Base-by-base conservation (phyloP, 768 basidiomycete genomes). In the Termitomyces sp. region DNA sequence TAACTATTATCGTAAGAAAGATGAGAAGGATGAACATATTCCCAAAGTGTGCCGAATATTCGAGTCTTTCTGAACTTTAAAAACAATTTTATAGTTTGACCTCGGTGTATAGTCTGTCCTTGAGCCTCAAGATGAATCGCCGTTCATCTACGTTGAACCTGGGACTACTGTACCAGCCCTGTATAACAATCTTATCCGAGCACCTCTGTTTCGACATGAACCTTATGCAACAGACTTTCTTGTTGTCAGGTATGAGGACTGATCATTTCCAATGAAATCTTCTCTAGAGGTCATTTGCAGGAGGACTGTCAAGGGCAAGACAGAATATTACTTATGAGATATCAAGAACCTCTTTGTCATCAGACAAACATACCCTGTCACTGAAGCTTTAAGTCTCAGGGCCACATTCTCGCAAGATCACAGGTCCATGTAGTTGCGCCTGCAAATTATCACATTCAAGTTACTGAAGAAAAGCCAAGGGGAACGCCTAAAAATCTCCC, bases 1-100 rank as follows among this genome's bases (percentile, higher is more conserved):
- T 55, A 99, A 98, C 67, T 99, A 99, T 70, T 99, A 99, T 73
- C 87, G 97, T 54, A 98, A 98, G 75, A 94, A 89, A 69, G 87
- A 89, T 58, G 93, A 95, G 59, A 92, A 93, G 63, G 97, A 99
- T 65, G 93, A 96, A 50, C 82, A 91, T 70, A 82, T 98, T 63
- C 95, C 96, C 3, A 94, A 92, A 79, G 94, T 90, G 62, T 44
- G 78, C 66, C 18, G 43, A n/a, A 35, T 47, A 0, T 8, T 30
- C 30, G 23, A 63, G 12, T 58, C 36, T 16, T 43, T 49, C 50
- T 50, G 54, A 38, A 55, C 53, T 56, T 20, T 40, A 47, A 61
- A 36, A 57, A 59, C 16, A 41, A 32, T 52, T 30, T 18, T 35
- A 44, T 61, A 95, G 91, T 82, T 84, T 64, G 95, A 98, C 61